phyloP scores from a whole-genome alignment of 2,329 filamentous ascomycete genomes.

The Sclerotinia nivalis region DNA sequence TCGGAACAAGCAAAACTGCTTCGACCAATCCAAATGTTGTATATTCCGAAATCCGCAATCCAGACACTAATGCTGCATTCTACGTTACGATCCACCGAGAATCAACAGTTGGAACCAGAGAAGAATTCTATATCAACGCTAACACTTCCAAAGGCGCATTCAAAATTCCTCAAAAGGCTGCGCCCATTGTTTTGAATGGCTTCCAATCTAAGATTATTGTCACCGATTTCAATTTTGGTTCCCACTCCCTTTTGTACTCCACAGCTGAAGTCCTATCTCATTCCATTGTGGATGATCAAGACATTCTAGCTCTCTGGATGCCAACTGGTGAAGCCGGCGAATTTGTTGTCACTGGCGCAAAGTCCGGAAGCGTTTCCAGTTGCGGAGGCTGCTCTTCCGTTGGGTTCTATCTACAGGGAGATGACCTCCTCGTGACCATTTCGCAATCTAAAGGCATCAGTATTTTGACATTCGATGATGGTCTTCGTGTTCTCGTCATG shows the following conservation, averaged over 20 bases:
- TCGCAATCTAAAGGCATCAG: constrained; percentile 52
- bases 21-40: constrained; percentile 54
- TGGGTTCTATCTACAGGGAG: constrained; percentile 46
- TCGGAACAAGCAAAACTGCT: constrained; percentile 50
- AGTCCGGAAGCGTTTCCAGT: constrained; percentile 51
- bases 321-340: constrained; percentile 56
- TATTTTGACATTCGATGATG: constrained; percentile 49
- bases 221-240: constrained; percentile 58
- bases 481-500: constrained; percentile 52
- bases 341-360: constrained; percentile 54
- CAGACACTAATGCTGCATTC: constrained; percentile 55
- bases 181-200: constrained; percentile 55
- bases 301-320: constrained; percentile 54
- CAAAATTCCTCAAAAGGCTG: constrained; percentile 53
- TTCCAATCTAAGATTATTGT: constrained; percentile 63
- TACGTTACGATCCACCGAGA: constrained; percentile 59
- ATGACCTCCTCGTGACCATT: constrained; percentile 49
- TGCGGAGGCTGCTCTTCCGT: constrained; percentile 47
- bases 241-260: constrained; percentile 53
- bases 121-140: constrained; percentile 56
- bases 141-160: constrained; percentile 57
- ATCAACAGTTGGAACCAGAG: constrained; percentile 52
- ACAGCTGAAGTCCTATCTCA: constrained; percentile 58
- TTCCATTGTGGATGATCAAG: constrained; percentile 49
- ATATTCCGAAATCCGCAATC: constrained; percentile 59